Base-by-base conservation (phyloP, 306 rosid species). In the Fragaria ananassa region DNA sequence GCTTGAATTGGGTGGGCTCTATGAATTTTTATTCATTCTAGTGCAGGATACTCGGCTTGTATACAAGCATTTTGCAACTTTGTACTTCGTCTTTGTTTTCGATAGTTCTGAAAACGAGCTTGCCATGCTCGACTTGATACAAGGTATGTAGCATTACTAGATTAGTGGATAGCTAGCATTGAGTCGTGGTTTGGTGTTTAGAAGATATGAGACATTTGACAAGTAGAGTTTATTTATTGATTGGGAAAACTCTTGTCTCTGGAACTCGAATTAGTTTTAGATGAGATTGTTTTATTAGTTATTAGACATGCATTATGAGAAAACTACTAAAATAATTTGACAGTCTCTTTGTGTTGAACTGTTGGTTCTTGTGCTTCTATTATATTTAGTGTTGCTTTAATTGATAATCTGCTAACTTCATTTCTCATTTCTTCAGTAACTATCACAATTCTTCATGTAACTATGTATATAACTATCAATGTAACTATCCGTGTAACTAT, bases 71-170 rank as follows among this genome's bases (percentile, higher is more conserved):
- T 91, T 75, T 41, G 98, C 99, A 50, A 95, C 99, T 68, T 85
- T 96, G 34, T 96, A 92, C 84, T 89, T 96, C 4, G 98, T 91
- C 76, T 86, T 96, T 68, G 78, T 96, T 41, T 92, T 96, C 53
- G 97, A 96, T 86, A 83, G 99, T 76, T 88, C 93, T 79, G 99
- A 96, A 83, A 96, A 92, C 39, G 98, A 92, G 88, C 99, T 96
- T 60, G 99, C 98, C 64, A 92, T 96, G 91, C 98, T 92, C 25
- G 99, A 96, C 81, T 78, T 92, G 80, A 96, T 92, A 76, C 98
- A 96, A 96, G 99, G 99, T 96, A 80, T 35, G 31, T 75, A 44
- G 60, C 15, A 49, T 70, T 45, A 2, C 27, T 45, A 11, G 66
- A 35, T 18, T 53, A 44, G 44, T 74, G 34, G 25, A n/a, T n/a